Base-by-base conservation (phyloP, 2,329 filamentous ascomycete genomes). In the Sodiomyces alkalinus region DNA sequence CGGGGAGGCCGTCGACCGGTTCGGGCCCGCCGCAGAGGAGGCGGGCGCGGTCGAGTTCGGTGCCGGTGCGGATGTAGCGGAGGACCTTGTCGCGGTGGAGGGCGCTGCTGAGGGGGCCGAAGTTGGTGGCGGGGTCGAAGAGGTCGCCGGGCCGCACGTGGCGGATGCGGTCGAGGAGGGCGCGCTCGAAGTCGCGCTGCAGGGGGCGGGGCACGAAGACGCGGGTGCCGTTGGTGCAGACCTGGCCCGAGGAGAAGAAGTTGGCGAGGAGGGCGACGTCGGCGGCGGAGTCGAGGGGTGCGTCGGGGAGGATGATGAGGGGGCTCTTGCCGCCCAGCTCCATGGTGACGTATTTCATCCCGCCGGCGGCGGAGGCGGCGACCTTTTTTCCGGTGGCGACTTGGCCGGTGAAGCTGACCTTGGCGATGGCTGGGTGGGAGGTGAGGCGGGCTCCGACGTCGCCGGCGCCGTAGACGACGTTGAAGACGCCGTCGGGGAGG, bases 191-290 rank as follows among this genome's bases (percentile, higher is more conserved):
- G 0, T 58, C 60, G 10, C 55, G 32, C 46, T 85, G 74, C 49
- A 83, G 63, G 20, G 54, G 47, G 19, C 62, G 55, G 1, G 79
- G 82, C 3, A 93, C 66, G 48, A 92, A 92, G 19, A 92, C 83
- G 8, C 85, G 67, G 1, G 85, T 92, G 27, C 85, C 85, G 49
- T 92, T 92, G 28, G 85, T 92, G 64, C 85, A 93, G 28, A 92
- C 83, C 53, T 93, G 85, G 17, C 85, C 85, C 0, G 80, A 80
- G 39, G 78, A 85, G 62, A 80, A 92, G 58, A 92, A 92, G 53
- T 92, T 92, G 42, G 83, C 85, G 63, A 92, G 82, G 78, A 92
- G 86, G 37, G 82, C 83, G 17, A 81, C 79, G 44, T 92, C 77
- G 19, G 82, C 85, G n/a, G 85, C 85, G 42, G 72, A 70, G 25